phyloP scores from a whole-genome alignment of 768 basidiomycete species.

The Candolleomyces aberdarensis region DNA sequence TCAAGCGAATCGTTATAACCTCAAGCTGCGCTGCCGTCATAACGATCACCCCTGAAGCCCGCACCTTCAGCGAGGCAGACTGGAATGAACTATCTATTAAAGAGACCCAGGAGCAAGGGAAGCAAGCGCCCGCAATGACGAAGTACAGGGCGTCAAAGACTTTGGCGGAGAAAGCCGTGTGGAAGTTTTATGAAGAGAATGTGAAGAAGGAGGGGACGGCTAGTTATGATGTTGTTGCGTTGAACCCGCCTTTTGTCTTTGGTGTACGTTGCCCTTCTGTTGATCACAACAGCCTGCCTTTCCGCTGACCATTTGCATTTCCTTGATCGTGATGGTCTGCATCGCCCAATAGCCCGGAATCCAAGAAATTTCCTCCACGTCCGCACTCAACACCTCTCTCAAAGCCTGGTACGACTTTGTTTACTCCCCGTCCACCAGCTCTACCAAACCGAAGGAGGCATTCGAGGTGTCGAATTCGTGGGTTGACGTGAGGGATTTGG shows the following conservation, averaged over 20 bases:
- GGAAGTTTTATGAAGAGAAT: slow-evolving; percentile 35
- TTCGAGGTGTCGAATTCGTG: slow-evolving; percentile 24
- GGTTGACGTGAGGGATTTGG: slow-evolving; percentile 57
- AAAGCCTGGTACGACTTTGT: slow-evolving; percentile 24
- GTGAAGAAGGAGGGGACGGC: slow-evolving; percentile 15
- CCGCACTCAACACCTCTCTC: slow-evolving; percentile 39
- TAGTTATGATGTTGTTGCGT: slow-evolving; percentile 47
- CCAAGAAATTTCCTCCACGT: slow-evolving; percentile 33
- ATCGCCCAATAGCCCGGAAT: slow-evolving; percentile 34
- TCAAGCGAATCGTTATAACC: slow-evolving; percentile 71
- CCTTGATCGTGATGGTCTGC: neutral
- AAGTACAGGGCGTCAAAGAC: slow-evolving; percentile 65
- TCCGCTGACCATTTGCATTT: neutral
- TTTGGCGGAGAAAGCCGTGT: slow-evolving; percentile 58
- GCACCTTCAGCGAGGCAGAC: slow-evolving; percentile 45
- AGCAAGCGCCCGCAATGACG: slow-evolving; percentile 31
- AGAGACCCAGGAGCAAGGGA: slow-evolving; percentile 46
- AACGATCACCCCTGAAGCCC: slow-evolving; percentile 19
- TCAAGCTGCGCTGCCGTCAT: slow-evolving; percentile 56
- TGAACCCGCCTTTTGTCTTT: slow-evolving; percentile 54
- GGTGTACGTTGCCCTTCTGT: slow-evolving; percentile 2
- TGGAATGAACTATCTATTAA: slow-evolving; percentile 57
- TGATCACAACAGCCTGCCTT: neutral
- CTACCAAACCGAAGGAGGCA: slow-evolving; percentile 10
- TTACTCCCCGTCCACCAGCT: slow-evolving; percentile 15